Evolutionary conservation across 805 yeast species (phyloP).

Genomic region (Blastobotrys muscicola): DNA sequence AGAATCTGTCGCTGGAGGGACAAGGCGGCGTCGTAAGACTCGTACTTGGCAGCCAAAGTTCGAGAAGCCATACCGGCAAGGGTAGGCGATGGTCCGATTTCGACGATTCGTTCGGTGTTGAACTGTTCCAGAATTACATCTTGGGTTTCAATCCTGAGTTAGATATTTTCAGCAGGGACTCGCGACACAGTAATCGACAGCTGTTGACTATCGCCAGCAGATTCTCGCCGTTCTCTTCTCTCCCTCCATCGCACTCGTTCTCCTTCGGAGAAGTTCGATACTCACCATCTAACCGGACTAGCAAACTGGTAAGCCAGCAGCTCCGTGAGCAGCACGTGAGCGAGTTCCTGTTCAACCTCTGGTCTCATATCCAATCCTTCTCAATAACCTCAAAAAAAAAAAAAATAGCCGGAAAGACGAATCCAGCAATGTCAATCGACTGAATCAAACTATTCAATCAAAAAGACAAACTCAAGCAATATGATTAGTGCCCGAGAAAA

Average conservation of each 20-base stretch:
- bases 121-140: conserved; percentile 90
- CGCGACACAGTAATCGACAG: too few species aligned
- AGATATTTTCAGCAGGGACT: too few species aligned
- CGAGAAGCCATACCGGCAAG: conserved; percentile 98
- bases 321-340: conserved; percentile 90
- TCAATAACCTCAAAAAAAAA: neutral
- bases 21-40: conserved; percentile 95
- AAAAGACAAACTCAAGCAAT: neutral
- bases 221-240: too few species aligned
- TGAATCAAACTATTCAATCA: neutral
- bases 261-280: conserved; percentile 2
- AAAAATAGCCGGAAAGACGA: neutral
- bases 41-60: conserved; percentile 90
- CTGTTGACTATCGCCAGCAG: too few species aligned
- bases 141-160: conserved; percentile 76
- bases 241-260: too few species aligned
- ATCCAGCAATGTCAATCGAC: neutral
- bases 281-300: conserved; percentile 93
- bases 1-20: conserved; percentile 87
- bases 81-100: conserved; percentile 98
- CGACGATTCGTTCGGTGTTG: conserved; percentile 96
- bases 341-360: conserved; percentile 94
- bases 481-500: neutral
- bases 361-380: conserved; percentile 53
- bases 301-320: conserved; percentile 97